A percentile compares a stretch with the other conserved stretches of the same genome.
phyloP scores from a whole-genome alignment of 1,284 basidiomycete genomes.

The Austroboletus niveus region DNA sequence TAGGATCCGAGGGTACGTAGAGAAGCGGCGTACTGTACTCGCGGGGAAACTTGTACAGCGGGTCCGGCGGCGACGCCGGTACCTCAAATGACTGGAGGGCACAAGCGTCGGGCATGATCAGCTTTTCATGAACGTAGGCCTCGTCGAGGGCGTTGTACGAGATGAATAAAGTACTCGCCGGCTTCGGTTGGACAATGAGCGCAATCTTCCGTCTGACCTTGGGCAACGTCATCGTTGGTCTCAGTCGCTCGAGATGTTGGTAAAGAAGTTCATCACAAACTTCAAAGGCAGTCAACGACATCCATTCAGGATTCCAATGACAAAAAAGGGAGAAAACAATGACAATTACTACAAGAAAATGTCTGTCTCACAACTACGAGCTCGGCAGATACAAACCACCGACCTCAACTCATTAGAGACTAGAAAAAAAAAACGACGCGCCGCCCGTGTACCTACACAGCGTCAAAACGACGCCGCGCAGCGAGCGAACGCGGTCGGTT shows the following conservation, averaged over 20 bases:
- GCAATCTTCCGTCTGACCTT: constrained; percentile 13
- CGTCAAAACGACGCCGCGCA: constrained; percentile 48
- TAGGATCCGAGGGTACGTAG: too few species aligned
- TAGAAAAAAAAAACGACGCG: constrained; percentile 27
- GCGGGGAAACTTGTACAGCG: constrained; percentile 26
- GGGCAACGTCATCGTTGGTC: constrained; percentile 12
- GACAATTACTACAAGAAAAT: constrained; percentile 21
- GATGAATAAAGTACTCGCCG: constrained; percentile 16
- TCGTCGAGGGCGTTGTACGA: too few species aligned
- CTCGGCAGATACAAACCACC: constrained; percentile 31
- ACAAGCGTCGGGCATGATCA: too few species aligned
- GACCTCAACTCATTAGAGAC: constrained; percentile 59
- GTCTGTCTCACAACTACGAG: constrained; percentile 64
- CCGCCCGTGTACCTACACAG: constrained; percentile 39
- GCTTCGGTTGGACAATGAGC: constrained; percentile 31
- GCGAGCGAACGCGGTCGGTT: constrained; percentile 36
- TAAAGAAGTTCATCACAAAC: too few species aligned
- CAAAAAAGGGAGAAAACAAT: neutral
- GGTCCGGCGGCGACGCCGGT: constrained; percentile 24
- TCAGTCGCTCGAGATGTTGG: too few species aligned
- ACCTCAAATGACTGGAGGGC: constrained; percentile 27
- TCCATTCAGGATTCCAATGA: constrained; percentile 14
- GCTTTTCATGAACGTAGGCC: too few species aligned
- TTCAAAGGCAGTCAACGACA: neutral
- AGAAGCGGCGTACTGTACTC: constrained; percentile 17